A percentile compares a stretch with the other conserved stretches of the same genome.
Conservation (phyloP, 2,329 filamentous ascomycete species). For the Colletotrichum sp. region DNA sequence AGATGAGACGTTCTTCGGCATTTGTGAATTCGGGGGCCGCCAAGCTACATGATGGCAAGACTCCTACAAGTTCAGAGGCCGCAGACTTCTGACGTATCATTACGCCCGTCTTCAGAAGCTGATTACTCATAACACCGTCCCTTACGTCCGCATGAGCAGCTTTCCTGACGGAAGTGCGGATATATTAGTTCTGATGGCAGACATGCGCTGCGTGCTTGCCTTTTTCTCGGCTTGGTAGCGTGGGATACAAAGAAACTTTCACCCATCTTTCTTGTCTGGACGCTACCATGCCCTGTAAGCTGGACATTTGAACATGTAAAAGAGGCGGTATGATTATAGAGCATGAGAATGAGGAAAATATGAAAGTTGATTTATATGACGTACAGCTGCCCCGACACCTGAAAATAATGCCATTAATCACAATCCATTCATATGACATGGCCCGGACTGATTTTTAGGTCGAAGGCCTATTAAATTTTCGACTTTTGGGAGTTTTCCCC, state of each 20-base stretch:
- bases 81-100: background rate
- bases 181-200: background rate
- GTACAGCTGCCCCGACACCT: background rate
- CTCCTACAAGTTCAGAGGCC: background rate
- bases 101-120: background rate
- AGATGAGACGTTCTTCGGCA: background rate
- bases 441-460: background rate
- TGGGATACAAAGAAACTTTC: background rate
- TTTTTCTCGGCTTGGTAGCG: background rate
- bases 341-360: background rate
- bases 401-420: background rate
- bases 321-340: background rate
- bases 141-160: background rate
- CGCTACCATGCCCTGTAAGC: background rate
- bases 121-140: background rate
- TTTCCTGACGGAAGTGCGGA: background rate
- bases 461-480: background rate
- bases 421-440: background rate
- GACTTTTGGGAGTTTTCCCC: background rate
- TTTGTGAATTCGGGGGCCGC: background rate
- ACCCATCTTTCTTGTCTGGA: background rate
- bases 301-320: background rate
- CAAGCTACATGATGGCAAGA: background rate
- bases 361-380: background rate
- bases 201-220: background rate